Base-by-base conservation (phyloP, 352 stramenopile genomes). In the Globisporangium sylvaticum region DNA sequence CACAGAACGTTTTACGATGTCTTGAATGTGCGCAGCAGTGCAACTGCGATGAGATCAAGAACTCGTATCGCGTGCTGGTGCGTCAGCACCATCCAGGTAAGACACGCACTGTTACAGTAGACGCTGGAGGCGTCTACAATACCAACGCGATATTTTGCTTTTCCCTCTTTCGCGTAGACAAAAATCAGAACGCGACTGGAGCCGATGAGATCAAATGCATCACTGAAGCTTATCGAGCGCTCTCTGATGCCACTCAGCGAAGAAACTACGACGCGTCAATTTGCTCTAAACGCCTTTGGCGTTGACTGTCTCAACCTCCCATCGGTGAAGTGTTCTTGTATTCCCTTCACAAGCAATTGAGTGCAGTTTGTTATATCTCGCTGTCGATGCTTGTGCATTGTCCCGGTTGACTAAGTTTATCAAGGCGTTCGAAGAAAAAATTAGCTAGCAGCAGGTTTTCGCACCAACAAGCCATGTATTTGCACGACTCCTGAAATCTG, bases 141-240 rank as follows among this genome's bases (percentile, higher is more conserved):
- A 44, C 37, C 14, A 20, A 44, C 37, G 3, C 20, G 37, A 15
- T 44, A 3, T 0, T 44, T 5, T 18, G 3, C 4, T 18, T 20
- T 10, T 42, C 4, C 8, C 10, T 44, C n/a, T 27, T 60, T 3
- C 10, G 54, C 7, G 18, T 34, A 60, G 54, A 60, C 54, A 60
- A 60, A n/a, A 60, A 24, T 18, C 54, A 27, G 22, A 56, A 60
- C 37, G 20, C 8, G n/a, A 18, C 27, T 18, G 32, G 18, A 27
- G 54, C 29, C 2, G 54, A 60, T 4, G 54, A 60, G 54, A 60
- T 60, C 54, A 60, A 60, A 44, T 60, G 54, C 54, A 60, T 60
- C 54, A 60, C 54, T 22, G 27, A 60, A 34, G 54, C 54, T 27
- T 46, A 61, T n/a, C 55, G 20, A 42, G 55, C 48, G 9, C 55